A percentile compares a stretch with the other conserved stretches of the same genome.
Evolutionary conservation across 23 red algal species (phyloP).

Genomic region (Gracilariopsis chorda): DNA sequence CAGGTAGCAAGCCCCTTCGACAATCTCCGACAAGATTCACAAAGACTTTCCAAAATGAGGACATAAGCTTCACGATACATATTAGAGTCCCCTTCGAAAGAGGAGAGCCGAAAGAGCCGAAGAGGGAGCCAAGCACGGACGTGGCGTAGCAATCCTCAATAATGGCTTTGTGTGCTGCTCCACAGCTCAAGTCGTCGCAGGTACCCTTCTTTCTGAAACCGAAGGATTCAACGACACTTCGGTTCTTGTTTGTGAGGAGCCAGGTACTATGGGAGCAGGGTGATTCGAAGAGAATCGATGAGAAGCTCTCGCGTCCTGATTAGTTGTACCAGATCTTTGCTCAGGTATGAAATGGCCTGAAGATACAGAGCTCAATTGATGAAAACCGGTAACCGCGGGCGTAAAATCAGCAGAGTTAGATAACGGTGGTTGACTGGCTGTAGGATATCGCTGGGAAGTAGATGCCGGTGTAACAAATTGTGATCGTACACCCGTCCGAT

Average conservation of each 20-base stretch:
- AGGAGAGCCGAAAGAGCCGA: conserved; percentile 12
- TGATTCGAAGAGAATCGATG: neutral
- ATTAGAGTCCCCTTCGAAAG: conserved; percentile 67
- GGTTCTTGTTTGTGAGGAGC: neutral
- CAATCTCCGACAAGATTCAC: conserved; percentile 66
- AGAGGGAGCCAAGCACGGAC: neutral
- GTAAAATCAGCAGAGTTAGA: neutral
- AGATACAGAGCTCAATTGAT: neutral
- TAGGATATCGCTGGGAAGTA: neutral
- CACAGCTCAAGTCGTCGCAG: neutral
- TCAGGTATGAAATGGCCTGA: conserved; percentile 5
- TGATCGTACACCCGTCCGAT: neutral
- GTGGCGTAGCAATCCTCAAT: neutral
- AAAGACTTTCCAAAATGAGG: conserved; percentile 57
- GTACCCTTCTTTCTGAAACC: neutral
- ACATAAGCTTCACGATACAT: conserved; percentile 84
- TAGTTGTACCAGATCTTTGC: neutral
- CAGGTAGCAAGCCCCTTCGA: conserved; percentile 77
- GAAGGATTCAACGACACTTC: neutral
- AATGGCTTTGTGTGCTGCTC: neutral
- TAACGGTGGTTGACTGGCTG: neutral
- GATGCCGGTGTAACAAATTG: neutral
- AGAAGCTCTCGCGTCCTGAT: conserved; percentile 1
- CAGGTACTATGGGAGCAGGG: neutral
- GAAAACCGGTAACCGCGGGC: neutral